phyloP scores from a whole-genome alignment of 768 basidiomycete genomes.

The Tremella yokohamensis region DNA sequence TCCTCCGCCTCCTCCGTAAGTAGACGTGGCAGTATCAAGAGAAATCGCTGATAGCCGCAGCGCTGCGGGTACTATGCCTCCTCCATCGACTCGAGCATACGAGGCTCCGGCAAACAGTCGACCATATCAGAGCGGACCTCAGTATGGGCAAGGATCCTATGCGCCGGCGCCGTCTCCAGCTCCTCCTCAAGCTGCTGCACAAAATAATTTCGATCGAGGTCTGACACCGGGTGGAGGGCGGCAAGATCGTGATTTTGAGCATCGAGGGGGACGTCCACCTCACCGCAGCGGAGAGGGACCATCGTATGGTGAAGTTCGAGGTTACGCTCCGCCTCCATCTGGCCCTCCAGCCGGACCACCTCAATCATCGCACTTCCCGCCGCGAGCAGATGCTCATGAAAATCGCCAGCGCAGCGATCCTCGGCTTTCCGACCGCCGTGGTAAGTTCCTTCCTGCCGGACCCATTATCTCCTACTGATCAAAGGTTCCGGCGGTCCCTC shows the following conservation, averaged over 20 bases:
- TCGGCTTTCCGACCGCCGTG: constrained; percentile 1
- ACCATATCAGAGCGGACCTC: background rate
- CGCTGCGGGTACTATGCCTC: too few relatives aligned
- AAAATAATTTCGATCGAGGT: background rate
- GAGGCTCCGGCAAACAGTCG: constrained; percentile 50
- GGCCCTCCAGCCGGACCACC: constrained; percentile 2
- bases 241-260: constrained; percentile 5
- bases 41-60: too few relatives aligned
- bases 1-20: constrained; percentile 51
- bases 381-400: background rate
- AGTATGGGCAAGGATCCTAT: constrained; percentile 18
- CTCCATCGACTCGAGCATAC: constrained; percentile 22
- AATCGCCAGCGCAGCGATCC: background rate
- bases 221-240: background rate
- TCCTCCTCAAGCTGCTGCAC: background rate
- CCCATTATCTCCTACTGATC: background rate
- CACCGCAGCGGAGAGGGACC: constrained; percentile 25
- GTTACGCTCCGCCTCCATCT: constrained; percentile 4
- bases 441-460: background rate
- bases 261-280: background rate
- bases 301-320: constrained; percentile 23
- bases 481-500: background rate
- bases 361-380: background rate
- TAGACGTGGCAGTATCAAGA: too few relatives aligned
- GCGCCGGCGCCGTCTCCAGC: constrained; percentile 13